Base-by-base conservation (phyloP, 2,329 filamentous ascomycete genomes). In the Cladophialophora immunda region DNA sequence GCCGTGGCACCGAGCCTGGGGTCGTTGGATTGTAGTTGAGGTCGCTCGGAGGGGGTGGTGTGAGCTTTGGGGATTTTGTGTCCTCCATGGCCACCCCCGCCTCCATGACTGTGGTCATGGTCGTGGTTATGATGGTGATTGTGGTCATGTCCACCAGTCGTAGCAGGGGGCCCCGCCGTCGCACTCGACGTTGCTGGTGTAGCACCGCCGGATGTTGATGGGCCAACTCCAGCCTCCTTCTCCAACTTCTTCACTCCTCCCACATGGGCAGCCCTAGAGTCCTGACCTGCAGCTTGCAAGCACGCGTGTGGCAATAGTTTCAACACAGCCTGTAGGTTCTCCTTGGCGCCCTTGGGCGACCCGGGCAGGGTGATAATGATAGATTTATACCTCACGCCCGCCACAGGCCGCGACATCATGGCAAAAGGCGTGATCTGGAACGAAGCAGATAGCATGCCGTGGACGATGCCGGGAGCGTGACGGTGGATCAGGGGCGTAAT, bases 221-320 rank as follows among this genome's bases (percentile, higher is more conserved):
- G 45, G 22, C 72, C 69, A 7, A 94, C 79, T 0, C 92, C 92
- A 15, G 93, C 93, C 4, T 97, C 93, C 13, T 87, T 83, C 77
- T 98, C 95, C 0, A 98, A 85, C 75, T 91, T 93, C 81, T 91
- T 89, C 0, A 94, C 83, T 0, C 95, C 94, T 1, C 93, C 93
- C 0, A 85, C 83, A 77, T 99, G 95, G 4, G 97, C 80, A 0
- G 82, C 78, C 72, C 95, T 86, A 0, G 95, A 98, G 75, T 97
- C 88, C 15, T 87, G 89, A 0, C 94, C 95, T 0, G 91, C 88
- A 30, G 92, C 92, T 81, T 98, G 94, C 7, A 92, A 81, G 72
- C 95, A 99, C n/a, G 95, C 95, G 79, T 99, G 95, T 0, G 94
- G 94, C 5, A 99, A 81, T n/a, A 94, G 88, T 76, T 93, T 96